Base-by-base conservation (phyloP, 176 grass and related monocot genomes). In the Paspalum notatum region DNA sequence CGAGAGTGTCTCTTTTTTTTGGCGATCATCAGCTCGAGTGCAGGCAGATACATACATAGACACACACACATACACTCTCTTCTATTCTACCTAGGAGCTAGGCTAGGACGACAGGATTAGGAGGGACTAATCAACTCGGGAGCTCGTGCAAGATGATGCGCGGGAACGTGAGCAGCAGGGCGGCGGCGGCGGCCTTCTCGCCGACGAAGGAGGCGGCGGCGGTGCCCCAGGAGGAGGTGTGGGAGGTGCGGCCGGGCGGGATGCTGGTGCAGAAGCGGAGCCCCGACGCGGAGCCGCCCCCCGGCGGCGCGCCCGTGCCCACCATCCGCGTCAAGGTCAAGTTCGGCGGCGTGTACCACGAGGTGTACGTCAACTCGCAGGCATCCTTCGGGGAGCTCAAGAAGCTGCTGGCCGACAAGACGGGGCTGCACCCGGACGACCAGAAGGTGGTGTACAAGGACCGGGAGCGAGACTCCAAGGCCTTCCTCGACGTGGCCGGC, bases 271-370 rank as follows among this genome's bases (percentile, higher is more conserved):
- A 98, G 92, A 98, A 92, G 80, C 83, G 95, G 55, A 74, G 51
- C 48, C 88, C 79, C 2, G 90, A 92, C 46, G 44, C 90, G 14
- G 92, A 93, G 3, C 74, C 70, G 2, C 83, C 83, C 0, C 44
- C 74, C 60, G 88, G 79, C 52, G 88, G 83, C 76, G 84, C 87
- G 0, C 89, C 85, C n/a, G 89, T 96, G n/a, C 89, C 93, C 39
- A 89, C 86, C 71, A 93, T 99, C 78, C 86, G 97, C 54, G 89
- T 99, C 21, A 96, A 96, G 91, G 97, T 99, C n/a, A 99, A 99
- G 87, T 91, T 90, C 81, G 72, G 69, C 76, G 91, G 82, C 49
- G 85, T 84, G 3, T 87, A 87, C 89, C 97, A 93, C 83, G 97
- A 99, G 90, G 83, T 99, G 68, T 93, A 93, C 91, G 77, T 99